These are phyloP conservation scores for Cryphonectria radicalis DNA, from an alignment of 2,329 filamentous ascomycete species.

Conservation along the genomic window DNA sequence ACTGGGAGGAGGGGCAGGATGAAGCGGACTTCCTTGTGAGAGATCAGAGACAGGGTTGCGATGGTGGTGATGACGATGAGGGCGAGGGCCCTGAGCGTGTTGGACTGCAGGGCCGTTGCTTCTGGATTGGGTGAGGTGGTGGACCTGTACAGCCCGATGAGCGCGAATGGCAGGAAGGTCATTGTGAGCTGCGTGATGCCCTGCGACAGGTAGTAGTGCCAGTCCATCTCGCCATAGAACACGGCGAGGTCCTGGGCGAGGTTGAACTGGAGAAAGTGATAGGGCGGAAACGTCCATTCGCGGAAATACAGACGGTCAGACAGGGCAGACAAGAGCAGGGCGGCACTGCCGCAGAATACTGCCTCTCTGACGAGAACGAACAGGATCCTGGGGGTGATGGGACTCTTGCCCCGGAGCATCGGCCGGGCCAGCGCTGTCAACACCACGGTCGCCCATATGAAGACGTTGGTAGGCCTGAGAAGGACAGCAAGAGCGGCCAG, in stretches of 20 bases:
- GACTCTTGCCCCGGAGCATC: conserved; percentile 45
- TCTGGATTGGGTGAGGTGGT: conserved; percentile 42
- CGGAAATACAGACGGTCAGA: conserved; percentile 82
- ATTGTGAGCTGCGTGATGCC: conserved; percentile 86
- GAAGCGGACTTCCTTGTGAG: conserved; percentile 97
- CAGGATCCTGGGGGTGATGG: conserved; percentile 49
- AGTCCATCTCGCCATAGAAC: conserved; percentile 89
- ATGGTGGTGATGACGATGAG: conserved; percentile 64
- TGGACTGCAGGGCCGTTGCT: conserved; percentile 42
- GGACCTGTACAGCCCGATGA: conserved; percentile 64
- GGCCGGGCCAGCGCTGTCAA: conserved; percentile 47
- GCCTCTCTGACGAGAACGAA: conserved; percentile 65
- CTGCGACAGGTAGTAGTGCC: conserved; percentile 93
- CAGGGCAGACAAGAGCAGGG: conserved; percentile 66
- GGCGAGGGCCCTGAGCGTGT: conserved; percentile 59
- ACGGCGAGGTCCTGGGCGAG: conserved; percentile 83
- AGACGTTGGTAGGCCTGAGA: conserved; percentile 83
- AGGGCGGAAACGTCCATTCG: conserved; percentile 84
- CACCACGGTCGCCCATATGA: conserved; percentile 79
- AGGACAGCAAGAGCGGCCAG: conserved; percentile 83
- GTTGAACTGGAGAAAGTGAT: conserved; percentile 90
- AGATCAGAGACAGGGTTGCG: conserved; percentile 71
- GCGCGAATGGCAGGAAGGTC: conserved; percentile 77
- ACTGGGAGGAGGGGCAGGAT: conserved; percentile 89
- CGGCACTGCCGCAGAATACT: conserved; percentile 63